Percentiles rank a stretch among this genome's conserved stretches.
phyloP scores from a whole-genome alignment of 768 basidiomycete species.

The Macrolepiota fuliginosa region DNA sequence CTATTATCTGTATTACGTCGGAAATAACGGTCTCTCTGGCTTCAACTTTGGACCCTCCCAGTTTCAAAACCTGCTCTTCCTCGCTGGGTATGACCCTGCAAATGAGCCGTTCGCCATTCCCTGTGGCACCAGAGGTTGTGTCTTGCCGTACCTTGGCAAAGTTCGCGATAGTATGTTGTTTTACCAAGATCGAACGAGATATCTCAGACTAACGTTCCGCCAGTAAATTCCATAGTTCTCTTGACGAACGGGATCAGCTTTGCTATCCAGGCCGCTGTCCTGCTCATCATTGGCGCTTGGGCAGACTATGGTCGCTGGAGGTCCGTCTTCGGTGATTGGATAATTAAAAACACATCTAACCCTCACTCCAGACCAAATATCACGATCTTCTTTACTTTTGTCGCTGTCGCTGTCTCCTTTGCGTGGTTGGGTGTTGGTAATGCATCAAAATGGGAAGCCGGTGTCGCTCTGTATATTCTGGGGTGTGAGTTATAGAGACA shows the following conservation, averaged over 20 bases:
- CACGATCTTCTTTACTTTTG: constrained; percentile 68
- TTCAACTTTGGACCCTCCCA: constrained; percentile 76
- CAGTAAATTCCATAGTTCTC: constrained; percentile 77
- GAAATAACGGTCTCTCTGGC: constrained; percentile 67
- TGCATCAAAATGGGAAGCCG: constrained; percentile 61
- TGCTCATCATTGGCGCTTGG: constrained; percentile 72
- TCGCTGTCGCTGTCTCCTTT: constrained; percentile 68
- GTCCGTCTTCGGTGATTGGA: constrained; percentile 25
- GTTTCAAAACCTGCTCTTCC: constrained; percentile 70
- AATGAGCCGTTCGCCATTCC: constrained; percentile 49
- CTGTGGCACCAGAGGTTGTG: constrained; percentile 55
- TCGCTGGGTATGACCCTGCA: constrained; percentile 72
- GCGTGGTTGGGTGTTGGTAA: constrained; percentile 76
- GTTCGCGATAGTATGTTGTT: constrained; percentile 55
- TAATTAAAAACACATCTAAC: not conserved
- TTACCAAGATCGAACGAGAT: not conserved
- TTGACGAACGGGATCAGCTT: constrained; percentile 80
- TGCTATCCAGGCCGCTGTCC: constrained; percentile 66
- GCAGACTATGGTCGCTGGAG: constrained; percentile 84
- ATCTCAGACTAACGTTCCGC: not conserved
- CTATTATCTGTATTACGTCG: constrained; percentile 61
- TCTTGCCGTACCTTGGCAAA: constrained; percentile 62
- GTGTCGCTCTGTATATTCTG: constrained; percentile 59
- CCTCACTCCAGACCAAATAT: constrained; percentile 59
- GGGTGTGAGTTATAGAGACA: constrained; percentile 43